These are phyloP conservation scores for Trifolium repens DNA, from an alignment of 306 rosid species.

Conservation along the genomic window DNA sequence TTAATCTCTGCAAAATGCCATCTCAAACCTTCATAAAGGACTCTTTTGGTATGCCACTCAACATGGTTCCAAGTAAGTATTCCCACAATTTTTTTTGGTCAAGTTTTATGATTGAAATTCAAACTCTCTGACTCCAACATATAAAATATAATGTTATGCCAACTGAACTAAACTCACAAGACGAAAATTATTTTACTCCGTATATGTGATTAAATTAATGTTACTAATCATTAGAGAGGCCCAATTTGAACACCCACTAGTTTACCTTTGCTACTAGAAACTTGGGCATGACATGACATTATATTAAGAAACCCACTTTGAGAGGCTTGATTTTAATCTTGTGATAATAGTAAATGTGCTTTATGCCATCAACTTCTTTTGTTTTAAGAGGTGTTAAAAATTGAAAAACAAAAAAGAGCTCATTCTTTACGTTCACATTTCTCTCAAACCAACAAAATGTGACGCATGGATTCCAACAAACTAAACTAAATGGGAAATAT, in stretches of 20 bases:
- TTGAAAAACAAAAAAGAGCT: not conserved
- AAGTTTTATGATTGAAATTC: too few relatives aligned
- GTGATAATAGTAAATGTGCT: not conserved
- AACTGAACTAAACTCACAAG: too few relatives aligned
- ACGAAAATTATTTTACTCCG: not conserved
- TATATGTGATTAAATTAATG: not conserved
- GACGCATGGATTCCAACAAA: not conserved
- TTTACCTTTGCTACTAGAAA: constrained; percentile 12
- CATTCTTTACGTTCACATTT: constrained; percentile 10
- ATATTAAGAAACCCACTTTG: constrained; percentile 16
- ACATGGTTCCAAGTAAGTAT: constrained; percentile 88
- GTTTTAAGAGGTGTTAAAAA: not conserved
- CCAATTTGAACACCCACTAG: not conserved
- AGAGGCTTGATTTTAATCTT: constrained; percentile 22
- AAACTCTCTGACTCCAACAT: too few relatives aligned
- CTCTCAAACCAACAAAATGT: constrained; percentile 1
- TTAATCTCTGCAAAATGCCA: constrained; percentile 83
- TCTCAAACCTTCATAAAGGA: constrained; percentile 77
- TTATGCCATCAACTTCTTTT: not conserved
- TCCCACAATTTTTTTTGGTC: not conserved
- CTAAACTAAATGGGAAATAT: constrained; percentile 24
- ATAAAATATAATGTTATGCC: too few relatives aligned
- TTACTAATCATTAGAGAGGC: not conserved
- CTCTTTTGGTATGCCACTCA: constrained; percentile 74
- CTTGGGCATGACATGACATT: not conserved